Percentiles rank a stretch among this genome's conserved stretches.
Conservation (phyloP, 108 stramenopile species). For the Nannochloropsis gaditana region DNA sequence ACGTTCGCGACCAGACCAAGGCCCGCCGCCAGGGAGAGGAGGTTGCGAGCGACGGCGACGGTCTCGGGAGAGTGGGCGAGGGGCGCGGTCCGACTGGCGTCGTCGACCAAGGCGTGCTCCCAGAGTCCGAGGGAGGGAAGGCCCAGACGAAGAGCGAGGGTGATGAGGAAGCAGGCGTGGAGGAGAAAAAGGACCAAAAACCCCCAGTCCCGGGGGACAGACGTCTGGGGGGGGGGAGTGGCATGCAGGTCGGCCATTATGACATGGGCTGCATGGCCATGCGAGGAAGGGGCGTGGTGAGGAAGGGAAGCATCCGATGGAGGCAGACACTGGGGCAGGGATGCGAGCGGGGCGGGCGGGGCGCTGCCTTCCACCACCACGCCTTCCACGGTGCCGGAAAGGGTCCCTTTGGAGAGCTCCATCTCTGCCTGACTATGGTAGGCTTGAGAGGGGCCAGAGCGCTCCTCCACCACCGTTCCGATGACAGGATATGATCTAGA, state of each 20-base stretch:
- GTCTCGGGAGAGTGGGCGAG: neutral
- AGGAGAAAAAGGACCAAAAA: neutral
- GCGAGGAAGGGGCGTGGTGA: neutral
- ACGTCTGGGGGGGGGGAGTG: slow-evolving; percentile 1
- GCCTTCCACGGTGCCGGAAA: neutral
- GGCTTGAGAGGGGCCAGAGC: too few species aligned
- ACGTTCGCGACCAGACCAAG: neutral
- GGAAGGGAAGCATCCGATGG: neutral
- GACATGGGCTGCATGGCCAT: neutral
- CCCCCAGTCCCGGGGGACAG: neutral
- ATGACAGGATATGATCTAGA: too few species aligned
- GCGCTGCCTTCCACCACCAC: neutral
- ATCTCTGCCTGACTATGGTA: too few species aligned
- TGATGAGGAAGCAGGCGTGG: neutral
- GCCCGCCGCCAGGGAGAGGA: neutral
- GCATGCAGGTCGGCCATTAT: neutral
- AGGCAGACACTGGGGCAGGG: too few species aligned
- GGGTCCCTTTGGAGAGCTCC: too few species aligned
- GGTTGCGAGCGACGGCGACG: neutral
- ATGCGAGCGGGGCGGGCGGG: neutral
- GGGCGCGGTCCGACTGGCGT: neutral
- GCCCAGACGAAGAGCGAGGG: neutral
- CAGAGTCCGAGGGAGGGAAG: neutral
- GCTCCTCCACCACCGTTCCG: too few species aligned
- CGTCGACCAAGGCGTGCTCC: neutral